Percentiles rank a stretch among this genome's conserved stretches.
Conservation (phyloP, 2,329 filamentous ascomycete species). For the Pseudogymnoascus verrucosus region DNA sequence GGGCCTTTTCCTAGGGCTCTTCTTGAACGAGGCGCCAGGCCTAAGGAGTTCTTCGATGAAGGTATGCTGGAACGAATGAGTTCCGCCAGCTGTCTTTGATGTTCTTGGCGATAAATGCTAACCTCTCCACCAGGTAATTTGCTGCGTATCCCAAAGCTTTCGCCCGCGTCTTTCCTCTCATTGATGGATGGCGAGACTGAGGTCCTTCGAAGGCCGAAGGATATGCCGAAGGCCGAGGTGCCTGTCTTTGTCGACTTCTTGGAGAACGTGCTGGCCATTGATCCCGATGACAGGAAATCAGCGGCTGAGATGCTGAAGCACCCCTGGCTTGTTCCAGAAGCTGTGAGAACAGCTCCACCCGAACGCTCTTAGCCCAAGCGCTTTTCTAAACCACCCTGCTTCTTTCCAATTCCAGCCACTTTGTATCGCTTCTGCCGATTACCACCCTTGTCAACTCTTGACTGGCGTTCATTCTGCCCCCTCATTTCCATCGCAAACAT, state of each 20-base stretch:
- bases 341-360: background rate
- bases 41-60: background rate
- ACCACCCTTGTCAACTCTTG: constrained; percentile 19
- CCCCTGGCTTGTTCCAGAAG: constrained; percentile 46
- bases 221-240: constrained; percentile 57
- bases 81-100: background rate
- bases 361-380: constrained; percentile 11
- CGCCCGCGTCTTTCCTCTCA: background rate
- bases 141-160: background rate
- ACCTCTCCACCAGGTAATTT: background rate
- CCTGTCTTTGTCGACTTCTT: constrained; percentile 72
- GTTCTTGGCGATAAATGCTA: background rate
- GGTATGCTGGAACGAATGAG: background rate
- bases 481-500: constrained; percentile 19
- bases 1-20: background rate
- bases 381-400: constrained; percentile 22
- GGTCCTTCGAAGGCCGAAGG: background rate
- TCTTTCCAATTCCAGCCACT: constrained; percentile 15
- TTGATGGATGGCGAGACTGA: background rate
- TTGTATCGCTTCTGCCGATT: constrained; percentile 24
- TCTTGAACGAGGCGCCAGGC: background rate
- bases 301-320: constrained; percentile 87
- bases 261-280: constrained; percentile 76
- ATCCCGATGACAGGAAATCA: constrained; percentile 80
- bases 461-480: constrained; percentile 19